Evolutionary conservation across 176 grass and related monocot species (phyloP).

Genomic region (Lolium multiflorum): DNA sequence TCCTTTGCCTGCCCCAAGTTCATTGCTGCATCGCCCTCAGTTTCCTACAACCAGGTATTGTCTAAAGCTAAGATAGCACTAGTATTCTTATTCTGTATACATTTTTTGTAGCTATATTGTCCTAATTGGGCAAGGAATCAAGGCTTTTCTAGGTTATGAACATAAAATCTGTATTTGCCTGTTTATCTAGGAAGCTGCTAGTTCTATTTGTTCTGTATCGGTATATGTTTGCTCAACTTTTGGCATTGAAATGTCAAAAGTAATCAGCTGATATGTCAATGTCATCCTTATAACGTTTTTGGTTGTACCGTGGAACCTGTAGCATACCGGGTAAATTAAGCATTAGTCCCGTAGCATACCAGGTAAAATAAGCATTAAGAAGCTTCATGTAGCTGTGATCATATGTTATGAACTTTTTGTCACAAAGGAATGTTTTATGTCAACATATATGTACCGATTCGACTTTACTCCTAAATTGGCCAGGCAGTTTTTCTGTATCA

Average conservation of each 20-base stretch:
- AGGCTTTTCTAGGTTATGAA: constrained; percentile 4
- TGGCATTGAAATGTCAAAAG: neutral
- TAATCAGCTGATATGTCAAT: neutral
- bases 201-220: neutral
- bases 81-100: neutral
- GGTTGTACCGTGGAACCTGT: neutral
- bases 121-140: neutral
- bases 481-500: neutral
- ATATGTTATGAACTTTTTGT: constrained; percentile 9
- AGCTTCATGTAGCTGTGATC: neutral
- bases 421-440: neutral
- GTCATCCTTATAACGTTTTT: neutral
- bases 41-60: constrained; percentile 89
- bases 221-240: constrained; percentile 10
- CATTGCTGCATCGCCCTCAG: constrained; percentile 74
- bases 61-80: constrained; percentile 7
- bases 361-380: constrained; percentile 1
- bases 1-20: constrained; percentile 96
- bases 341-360: neutral
- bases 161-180: neutral
- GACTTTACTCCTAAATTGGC: neutral
- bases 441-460: neutral
- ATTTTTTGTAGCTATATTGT: neutral
- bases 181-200: constrained; percentile 5
- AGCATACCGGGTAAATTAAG: neutral